These are phyloP conservation scores for Peziza echinospora DNA, from an alignment of 495 filamentous ascomycete species.

Conservation along the genomic window DNA sequence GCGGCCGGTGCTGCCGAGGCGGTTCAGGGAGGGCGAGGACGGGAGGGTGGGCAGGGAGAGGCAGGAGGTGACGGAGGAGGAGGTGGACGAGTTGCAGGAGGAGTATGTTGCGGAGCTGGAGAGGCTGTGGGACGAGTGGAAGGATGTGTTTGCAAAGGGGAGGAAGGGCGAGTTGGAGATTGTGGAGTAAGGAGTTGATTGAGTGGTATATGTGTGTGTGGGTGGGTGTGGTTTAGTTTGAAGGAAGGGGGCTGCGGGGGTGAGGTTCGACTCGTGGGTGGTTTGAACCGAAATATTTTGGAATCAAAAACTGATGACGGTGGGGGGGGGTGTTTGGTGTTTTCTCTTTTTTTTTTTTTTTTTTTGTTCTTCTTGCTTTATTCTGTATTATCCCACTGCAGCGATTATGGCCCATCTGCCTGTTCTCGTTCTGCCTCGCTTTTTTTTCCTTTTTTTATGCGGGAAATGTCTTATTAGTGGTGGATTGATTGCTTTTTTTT, in stretches of 20 bases:
- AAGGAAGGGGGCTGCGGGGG: not conserved
- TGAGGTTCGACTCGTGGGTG: too few species aligned
- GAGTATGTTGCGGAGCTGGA: slow-evolving; percentile 58
- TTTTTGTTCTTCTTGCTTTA: too few species aligned
- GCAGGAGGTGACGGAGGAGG: slow-evolving; percentile 38
- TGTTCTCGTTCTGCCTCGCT: too few species aligned
- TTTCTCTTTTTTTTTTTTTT: too few species aligned
- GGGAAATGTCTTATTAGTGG: too few species aligned
- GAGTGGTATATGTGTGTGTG: slow-evolving; percentile 1
- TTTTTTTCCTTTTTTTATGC: too few species aligned
- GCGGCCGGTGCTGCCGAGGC: slow-evolving; percentile 32
- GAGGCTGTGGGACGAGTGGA: slow-evolving; percentile 71
- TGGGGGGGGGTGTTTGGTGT: too few species aligned
- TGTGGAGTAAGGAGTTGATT: slow-evolving; percentile 46
- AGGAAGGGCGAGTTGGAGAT: slow-evolving; percentile 56
- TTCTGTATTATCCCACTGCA: too few species aligned
- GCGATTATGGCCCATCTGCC: too few species aligned
- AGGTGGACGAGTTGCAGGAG: slow-evolving; percentile 60
- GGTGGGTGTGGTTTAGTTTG: not conserved
- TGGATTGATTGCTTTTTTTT: too few species aligned
- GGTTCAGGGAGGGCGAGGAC: not conserved
- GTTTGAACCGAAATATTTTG: too few species aligned
- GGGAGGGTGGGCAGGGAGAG: slow-evolving; percentile 35
- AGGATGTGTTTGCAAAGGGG: slow-evolving; percentile 58
- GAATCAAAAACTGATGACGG: too few species aligned